A percentile compares a stretch with the other conserved stretches of the same genome.
These are phyloP conservation scores for Beverwykella pulmonaria DNA, from an alignment of 495 filamentous ascomycete genomes.

Conservation along the genomic window DNA sequence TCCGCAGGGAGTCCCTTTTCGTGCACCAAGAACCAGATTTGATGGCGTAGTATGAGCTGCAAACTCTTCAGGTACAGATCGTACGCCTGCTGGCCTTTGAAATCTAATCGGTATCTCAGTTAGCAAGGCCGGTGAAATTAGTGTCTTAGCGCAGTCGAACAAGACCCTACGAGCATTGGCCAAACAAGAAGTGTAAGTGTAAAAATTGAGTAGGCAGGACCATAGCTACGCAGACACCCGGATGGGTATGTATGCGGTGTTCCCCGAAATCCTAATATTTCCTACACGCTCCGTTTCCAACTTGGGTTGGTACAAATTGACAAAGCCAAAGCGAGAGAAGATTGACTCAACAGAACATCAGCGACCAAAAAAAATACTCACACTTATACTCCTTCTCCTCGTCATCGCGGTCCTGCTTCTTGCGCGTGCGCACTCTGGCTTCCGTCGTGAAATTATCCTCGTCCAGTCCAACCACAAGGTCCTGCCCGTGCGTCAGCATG, in stretches of 20 bases:
- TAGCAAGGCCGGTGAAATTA: background rate
- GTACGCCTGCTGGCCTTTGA: constrained; percentile 62
- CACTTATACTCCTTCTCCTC: constrained; percentile 47
- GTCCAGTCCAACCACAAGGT: constrained; percentile 61
- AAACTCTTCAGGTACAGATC: constrained; percentile 81
- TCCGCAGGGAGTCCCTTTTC: constrained; percentile 63
- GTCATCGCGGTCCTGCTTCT: constrained; percentile 58
- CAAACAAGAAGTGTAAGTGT: background rate
- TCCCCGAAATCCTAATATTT: too few species aligned
- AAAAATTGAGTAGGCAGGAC: too few species aligned
- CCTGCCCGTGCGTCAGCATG: background rate
- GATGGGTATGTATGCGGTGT: too few species aligned
- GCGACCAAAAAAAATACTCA: too few species aligned
- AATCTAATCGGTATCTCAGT: constrained; percentile 21
- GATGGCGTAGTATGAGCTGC: constrained; percentile 82
- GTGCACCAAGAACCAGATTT: constrained; percentile 65
- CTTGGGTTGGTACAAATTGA: too few species aligned
- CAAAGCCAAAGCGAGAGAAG: too few species aligned
- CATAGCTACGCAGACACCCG: too few species aligned
- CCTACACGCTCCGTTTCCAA: too few species aligned
- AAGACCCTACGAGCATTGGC: background rate
- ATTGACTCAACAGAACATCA: too few species aligned
- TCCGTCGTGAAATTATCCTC: constrained; percentile 75
- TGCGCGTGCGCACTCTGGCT: constrained; percentile 50
- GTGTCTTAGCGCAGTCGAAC: background rate